Conservation (phyloP, 2,329 filamentous ascomycete species). For the Pestalotiopsis sp. region DNA sequence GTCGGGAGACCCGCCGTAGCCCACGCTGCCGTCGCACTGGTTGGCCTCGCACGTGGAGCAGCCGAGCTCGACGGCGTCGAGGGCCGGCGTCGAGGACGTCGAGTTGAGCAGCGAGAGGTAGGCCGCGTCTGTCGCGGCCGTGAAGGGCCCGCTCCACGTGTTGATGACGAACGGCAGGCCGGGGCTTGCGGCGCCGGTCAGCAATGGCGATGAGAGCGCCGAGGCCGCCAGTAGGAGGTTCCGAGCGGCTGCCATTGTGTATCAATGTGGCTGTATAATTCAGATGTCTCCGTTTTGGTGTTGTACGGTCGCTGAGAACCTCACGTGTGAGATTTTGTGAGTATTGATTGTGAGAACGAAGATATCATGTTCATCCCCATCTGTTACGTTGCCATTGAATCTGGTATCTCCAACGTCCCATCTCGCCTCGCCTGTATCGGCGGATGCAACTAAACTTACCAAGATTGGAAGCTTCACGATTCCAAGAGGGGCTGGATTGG, state of each 20-base stretch:
- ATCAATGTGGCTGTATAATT: neutral
- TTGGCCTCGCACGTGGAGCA: conserved; percentile 53
- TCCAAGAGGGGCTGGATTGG: neutral
- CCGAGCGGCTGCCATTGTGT: neutral
- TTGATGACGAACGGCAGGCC: conserved; percentile 54
- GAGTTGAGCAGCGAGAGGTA: conserved; percentile 42
- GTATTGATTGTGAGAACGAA: neutral
- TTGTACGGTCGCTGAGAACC: neutral
- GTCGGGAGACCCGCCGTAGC: conserved; percentile 57
- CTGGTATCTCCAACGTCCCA: neutral
- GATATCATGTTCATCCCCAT: neutral
- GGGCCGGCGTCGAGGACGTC: conserved; percentile 34
- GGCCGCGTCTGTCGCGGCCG: conserved; percentile 53
- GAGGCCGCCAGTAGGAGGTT: neutral
- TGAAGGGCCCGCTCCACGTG: conserved; percentile 57
- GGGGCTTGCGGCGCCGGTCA: conserved; percentile 20
- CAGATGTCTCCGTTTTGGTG: neutral
- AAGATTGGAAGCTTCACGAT: neutral
- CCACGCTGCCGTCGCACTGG: conserved; percentile 58
- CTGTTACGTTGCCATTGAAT: neutral
- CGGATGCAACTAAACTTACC: neutral
- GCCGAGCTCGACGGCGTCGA: conserved; percentile 56
- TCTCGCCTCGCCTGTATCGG: neutral
- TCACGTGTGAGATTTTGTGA: neutral
- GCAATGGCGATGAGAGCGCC: conserved; percentile 1